Conservation (phyloP, 148 eudicot genomes). For the Gaultheria prostrata region DNA sequence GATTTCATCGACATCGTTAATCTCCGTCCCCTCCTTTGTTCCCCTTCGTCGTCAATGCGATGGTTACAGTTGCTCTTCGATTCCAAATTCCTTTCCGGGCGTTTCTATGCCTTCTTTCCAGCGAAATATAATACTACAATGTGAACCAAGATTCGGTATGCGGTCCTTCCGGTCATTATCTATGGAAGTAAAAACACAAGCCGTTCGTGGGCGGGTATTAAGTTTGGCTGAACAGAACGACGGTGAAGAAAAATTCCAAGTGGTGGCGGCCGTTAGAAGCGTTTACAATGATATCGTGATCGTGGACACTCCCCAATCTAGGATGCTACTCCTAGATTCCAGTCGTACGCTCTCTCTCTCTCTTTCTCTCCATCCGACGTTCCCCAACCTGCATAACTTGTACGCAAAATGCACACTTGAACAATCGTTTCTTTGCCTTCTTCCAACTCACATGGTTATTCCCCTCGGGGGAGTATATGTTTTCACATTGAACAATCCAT, state of each 20-base stretch:
- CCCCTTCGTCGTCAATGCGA: not conserved
- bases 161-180: not conserved
- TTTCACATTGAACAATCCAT: not conserved
- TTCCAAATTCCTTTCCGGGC: not conserved
- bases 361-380: not conserved
- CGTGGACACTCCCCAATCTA: slow-evolving; percentile 47
- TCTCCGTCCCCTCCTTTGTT: not conserved
- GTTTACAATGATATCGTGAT: slow-evolving; percentile 63
- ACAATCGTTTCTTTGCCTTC: no score
- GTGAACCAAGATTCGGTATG: not conserved
- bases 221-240: slow-evolving; percentile 14
- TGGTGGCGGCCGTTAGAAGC: slow-evolving; percentile 47
- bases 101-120: not conserved
- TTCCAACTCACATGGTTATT: not conserved
- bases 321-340: slow-evolving; percentile 69
- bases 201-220: not conserved
- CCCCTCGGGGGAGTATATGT: not conserved
- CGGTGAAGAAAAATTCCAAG: slow-evolving; percentile 37
- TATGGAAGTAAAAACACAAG: not conserved
- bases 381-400: not conserved
- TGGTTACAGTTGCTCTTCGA: not conserved
- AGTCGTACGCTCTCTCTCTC: slow-evolving; percentile 35
- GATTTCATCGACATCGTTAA: not conserved
- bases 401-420: not conserved
- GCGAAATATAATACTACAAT: not conserved